phyloP scores from a whole-genome alignment of 2,329 filamentous ascomycete species.

The Colletotrichum tropicale region DNA sequence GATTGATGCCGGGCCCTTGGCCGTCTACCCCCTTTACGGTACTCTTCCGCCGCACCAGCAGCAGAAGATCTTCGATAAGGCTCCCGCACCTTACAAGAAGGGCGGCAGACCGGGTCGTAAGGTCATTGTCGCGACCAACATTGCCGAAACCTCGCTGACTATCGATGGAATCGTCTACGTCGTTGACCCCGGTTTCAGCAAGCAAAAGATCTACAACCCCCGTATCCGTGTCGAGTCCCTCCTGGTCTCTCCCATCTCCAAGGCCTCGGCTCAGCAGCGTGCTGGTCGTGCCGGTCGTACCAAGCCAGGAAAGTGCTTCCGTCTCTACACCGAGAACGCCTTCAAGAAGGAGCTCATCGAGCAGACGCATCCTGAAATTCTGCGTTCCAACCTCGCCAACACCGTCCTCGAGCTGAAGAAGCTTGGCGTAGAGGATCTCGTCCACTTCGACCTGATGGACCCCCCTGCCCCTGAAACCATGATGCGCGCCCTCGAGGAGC shows the following conservation, averaged over 20 bases:
- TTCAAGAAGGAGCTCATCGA: slow-evolving; percentile 99
- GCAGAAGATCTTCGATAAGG: slow-evolving; percentile 92
- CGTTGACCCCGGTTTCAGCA: slow-evolving; percentile 98
- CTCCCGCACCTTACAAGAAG: slow-evolving; percentile 73
- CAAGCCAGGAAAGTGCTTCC: slow-evolving; percentile 96
- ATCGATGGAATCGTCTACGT: slow-evolving; percentile 99
- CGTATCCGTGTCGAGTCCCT: slow-evolving; percentile 95
- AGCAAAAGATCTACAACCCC: slow-evolving; percentile 99
- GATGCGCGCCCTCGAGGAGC: slow-evolving; percentile 95
- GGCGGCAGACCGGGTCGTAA: slow-evolving; percentile 91
- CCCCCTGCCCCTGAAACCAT: slow-evolving; percentile 96
- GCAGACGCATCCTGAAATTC: slow-evolving; percentile 94
- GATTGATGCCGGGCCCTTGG: slow-evolving; percentile 87
- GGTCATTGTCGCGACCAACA: slow-evolving; percentile 94
- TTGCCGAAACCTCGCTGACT: slow-evolving; percentile 95
- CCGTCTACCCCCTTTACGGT: slow-evolving; percentile 92
- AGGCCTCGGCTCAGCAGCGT: slow-evolving; percentile 94
- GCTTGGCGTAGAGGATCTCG: slow-evolving; percentile 90
- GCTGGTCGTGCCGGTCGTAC: slow-evolving; percentile 99
- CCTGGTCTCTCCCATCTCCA: slow-evolving; percentile 96
- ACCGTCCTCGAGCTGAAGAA: slow-evolving; percentile 98
- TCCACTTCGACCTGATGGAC: slow-evolving; percentile 99
- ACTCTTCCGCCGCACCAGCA: slow-evolving; percentile 91
- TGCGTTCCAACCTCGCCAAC: slow-evolving; percentile 91
- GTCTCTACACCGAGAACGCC: slow-evolving; percentile 90